These are phyloP conservation scores for Cylindrotheca closterium DNA, from an alignment of 108 stramenopile species.

Conservation along the genomic window DNA sequence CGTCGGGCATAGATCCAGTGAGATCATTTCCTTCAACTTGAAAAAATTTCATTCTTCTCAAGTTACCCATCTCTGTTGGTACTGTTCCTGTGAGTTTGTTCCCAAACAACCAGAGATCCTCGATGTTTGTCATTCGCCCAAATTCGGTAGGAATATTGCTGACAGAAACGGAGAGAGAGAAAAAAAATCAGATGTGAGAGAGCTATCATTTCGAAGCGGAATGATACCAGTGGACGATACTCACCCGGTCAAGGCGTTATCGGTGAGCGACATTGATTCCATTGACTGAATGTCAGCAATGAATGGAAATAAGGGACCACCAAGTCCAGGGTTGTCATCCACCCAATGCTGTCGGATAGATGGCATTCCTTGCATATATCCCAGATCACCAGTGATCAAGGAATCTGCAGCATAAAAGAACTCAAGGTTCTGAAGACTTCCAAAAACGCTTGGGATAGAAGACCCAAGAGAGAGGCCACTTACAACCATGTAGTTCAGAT, in stretches of 20 bases:
- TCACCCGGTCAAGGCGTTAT: slow-evolving; percentile 23
- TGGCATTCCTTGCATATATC: slow-evolving; percentile 30
- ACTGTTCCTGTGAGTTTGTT: slow-evolving; percentile 58
- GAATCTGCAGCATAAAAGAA: slow-evolving; percentile 27
- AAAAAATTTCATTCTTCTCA: slow-evolving; percentile 32
- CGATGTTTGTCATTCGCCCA: slow-evolving; percentile 30
- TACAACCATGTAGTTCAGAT: slow-evolving; percentile 10
- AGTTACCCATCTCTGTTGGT: slow-evolving; percentile 48
- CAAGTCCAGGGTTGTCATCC: slow-evolving; percentile 32
- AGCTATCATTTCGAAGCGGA: no score
- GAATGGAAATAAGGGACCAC: slow-evolving; percentile 18
- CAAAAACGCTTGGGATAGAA: slow-evolving; percentile 14
- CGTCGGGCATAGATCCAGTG: slow-evolving; percentile 32
- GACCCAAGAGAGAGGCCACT: slow-evolving; percentile 21
- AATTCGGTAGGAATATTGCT: slow-evolving; percentile 38
- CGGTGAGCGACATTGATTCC: slow-evolving; percentile 20
- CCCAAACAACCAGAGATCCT: slow-evolving; percentile 45
- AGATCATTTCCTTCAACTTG: slow-evolving; percentile 40
- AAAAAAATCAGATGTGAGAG: no score
- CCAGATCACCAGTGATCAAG: slow-evolving; percentile 24
- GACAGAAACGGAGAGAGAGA: slow-evolving; percentile 6
- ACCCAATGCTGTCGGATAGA: slow-evolving; percentile 20
- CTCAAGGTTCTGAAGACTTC: slow-evolving; percentile 18
- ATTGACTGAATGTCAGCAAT: slow-evolving; percentile 17
- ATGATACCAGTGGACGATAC: no score